Conservation (phyloP, 108 stramenopile genomes). For the Discostella pseudostelligera region DNA sequence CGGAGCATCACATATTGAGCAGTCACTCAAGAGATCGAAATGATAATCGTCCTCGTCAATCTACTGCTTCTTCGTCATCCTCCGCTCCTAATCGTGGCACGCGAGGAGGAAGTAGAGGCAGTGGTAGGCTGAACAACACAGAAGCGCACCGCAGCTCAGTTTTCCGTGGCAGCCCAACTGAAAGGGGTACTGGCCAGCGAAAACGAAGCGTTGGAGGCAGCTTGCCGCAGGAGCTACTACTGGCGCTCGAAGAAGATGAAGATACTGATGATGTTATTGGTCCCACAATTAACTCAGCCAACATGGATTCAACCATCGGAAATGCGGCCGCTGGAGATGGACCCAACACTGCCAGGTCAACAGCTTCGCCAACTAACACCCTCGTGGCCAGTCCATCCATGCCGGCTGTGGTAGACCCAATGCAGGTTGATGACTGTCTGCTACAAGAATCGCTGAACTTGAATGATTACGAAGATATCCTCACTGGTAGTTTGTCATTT, state of each 20-base stretch:
- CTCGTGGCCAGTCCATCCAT: background rate
- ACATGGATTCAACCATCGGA: no score
- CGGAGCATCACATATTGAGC: slow-evolving; percentile 34
- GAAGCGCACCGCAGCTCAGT: slow-evolving; percentile 9
- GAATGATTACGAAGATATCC: slow-evolving; percentile 18
- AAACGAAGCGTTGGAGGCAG: slow-evolving; percentile 6
- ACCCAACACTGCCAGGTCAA: background rate
- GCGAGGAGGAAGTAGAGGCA: background rate
- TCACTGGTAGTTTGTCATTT: slow-evolving; percentile 25
- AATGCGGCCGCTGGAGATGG: background rate
- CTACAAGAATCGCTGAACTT: slow-evolving; percentile 15
- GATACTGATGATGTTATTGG: background rate
- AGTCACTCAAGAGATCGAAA: slow-evolving; percentile 15
- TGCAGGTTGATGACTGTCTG: slow-evolving; percentile 30
- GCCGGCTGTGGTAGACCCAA: slow-evolving; percentile 7
- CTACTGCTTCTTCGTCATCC: background rate
- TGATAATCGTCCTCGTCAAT: background rate
- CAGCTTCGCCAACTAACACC: background rate
- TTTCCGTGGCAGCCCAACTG: slow-evolving; percentile 17
- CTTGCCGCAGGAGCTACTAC: slow-evolving; percentile 20
- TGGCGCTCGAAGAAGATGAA: slow-evolving; percentile 22
- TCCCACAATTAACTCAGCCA: background rate
- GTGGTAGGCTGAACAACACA: background rate
- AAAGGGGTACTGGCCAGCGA: background rate
- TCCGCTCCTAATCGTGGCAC: background rate